Percentiles rank a stretch among this genome's conserved stretches.
These are phyloP conservation scores for Puccinia hordei DNA, from an alignment of 1,284 basidiomycete species.

Conservation along the genomic window DNA sequence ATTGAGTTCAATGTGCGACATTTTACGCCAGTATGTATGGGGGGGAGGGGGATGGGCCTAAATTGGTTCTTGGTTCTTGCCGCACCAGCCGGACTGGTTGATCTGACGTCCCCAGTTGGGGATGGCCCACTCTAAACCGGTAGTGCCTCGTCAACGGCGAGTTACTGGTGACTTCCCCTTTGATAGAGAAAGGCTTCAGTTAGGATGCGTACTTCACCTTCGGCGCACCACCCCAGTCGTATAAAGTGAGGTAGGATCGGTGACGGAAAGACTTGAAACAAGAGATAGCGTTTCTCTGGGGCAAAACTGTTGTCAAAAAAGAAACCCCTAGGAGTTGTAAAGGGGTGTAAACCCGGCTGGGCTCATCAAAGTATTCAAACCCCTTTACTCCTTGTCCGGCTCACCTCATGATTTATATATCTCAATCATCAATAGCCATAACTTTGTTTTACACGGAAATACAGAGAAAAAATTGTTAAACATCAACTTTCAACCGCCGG, in stretches of 20 bases:
- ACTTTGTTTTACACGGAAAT: neutral
- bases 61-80: too few species aligned
- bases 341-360: neutral
- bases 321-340: neutral
- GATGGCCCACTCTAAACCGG: too few species aligned
- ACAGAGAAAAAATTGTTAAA: neutral
- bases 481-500: neutral
- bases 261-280: neutral
- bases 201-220: too few species aligned
- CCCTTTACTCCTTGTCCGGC: constrained; percentile 3
- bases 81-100: too few species aligned
- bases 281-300: constrained; percentile 7
- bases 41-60: too few species aligned
- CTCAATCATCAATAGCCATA: neutral
- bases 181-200: too few species aligned
- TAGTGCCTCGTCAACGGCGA: too few species aligned
- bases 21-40: too few species aligned
- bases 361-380: neutral
- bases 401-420: neutral
- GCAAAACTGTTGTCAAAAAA: neutral
- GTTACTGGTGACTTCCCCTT: too few species aligned
- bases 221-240: too few species aligned
- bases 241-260: neutral
- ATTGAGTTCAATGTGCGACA: too few species aligned
- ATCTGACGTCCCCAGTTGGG: too few species aligned